These are phyloP conservation scores for Paramecium pentaurelia DNA, from an alignment of 73 alveolate species.

Conservation along the genomic window DNA sequence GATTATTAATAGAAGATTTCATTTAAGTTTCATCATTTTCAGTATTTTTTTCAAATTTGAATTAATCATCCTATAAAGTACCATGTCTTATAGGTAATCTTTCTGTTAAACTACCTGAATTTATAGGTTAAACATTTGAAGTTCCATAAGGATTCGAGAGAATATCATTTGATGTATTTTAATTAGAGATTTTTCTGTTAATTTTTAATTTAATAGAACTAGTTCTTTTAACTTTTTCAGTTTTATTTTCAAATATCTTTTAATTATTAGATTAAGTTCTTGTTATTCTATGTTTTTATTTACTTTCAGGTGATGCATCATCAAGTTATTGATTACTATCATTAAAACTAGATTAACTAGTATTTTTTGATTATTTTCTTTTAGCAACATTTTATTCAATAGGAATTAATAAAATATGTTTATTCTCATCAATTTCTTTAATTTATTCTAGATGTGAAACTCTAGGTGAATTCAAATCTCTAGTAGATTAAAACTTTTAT, in stretches of 20 bases:
- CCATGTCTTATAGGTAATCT: background rate
- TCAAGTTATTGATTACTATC: background rate
- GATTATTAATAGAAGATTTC: background rate
- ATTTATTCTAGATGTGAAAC: background rate
- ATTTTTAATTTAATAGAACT: background rate
- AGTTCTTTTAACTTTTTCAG: background rate
- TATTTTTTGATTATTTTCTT: background rate
- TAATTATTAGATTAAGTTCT: background rate
- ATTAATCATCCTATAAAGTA: background rate
- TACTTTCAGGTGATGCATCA: background rate
- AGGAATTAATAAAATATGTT: background rate
- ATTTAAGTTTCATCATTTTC: background rate
- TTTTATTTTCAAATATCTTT: background rate
- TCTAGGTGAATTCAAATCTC: background rate
- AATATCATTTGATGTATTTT: background rate
- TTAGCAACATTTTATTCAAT: background rate
- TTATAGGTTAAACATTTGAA: background rate
- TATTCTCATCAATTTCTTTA: background rate
- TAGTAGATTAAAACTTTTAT: background rate
- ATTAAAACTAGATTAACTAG: background rate
- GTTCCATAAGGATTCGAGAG: background rate
- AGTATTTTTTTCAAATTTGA: background rate
- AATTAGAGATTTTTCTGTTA: background rate
- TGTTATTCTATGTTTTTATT: background rate
- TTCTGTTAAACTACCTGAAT: background rate